Conservation (phyloP, 257 asterid species). For the Lantana camara region DNA sequence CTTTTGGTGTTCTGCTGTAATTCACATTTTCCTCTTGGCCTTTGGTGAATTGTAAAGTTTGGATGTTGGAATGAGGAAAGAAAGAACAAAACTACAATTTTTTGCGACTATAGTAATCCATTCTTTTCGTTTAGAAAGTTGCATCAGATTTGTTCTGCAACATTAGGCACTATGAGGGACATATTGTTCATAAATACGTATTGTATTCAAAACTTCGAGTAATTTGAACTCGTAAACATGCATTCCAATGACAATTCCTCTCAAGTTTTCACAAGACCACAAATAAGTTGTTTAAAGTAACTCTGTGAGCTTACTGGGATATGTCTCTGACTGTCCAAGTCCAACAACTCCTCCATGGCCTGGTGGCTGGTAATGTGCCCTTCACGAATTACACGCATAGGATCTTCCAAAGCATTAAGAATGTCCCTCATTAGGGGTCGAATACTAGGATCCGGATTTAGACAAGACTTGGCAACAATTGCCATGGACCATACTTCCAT, state of each 20-base stretch:
- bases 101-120: neutral
- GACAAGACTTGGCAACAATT: slow-evolving; percentile 63
- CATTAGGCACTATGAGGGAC: too few relatives aligned
- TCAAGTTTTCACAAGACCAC: too few relatives aligned
- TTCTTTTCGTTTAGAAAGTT: neutral
- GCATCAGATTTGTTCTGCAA: too few relatives aligned
- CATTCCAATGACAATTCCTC: too few relatives aligned
- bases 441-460: slow-evolving; percentile 52
- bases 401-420: slow-evolving; percentile 63
- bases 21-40: slow-evolving; percentile 32
- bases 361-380: too few relatives aligned
- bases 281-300: too few relatives aligned
- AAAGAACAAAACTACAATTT: slow-evolving; percentile 22
- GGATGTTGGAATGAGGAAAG: slow-evolving; percentile 31
- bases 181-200: too few relatives aligned
- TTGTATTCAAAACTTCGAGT: too few relatives aligned
- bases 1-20: slow-evolving; percentile 29
- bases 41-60: slow-evolving; percentile 56
- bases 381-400: neutral
- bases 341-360: too few relatives aligned
- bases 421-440: slow-evolving; percentile 58
- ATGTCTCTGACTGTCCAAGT: too few relatives aligned
- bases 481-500: slow-evolving; percentile 71
- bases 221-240: too few relatives aligned
- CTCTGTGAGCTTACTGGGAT: too few relatives aligned